These are phyloP conservation scores for Anastatica hierochuntica DNA, from an alignment of 345 rosid species.

Conservation along the genomic window DNA sequence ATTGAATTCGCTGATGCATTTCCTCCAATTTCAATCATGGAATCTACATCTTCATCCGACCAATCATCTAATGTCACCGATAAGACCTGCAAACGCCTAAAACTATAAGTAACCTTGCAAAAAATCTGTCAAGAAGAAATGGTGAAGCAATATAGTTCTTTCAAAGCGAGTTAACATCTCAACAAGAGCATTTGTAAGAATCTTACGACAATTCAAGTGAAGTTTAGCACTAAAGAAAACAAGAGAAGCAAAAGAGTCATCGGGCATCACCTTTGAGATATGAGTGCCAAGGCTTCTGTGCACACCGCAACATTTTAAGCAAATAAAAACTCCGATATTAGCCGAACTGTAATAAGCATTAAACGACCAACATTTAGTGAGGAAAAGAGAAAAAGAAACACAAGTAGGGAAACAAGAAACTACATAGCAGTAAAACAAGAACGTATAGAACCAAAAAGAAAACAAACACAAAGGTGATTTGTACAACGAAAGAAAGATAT, in stretches of 20 bases:
- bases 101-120: conserved; percentile 7
- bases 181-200: not conserved
- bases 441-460: no score
- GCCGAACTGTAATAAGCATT: conserved; percentile 59
- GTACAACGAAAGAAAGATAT: not conserved
- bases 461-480: no score
- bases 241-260: conserved; percentile 24
- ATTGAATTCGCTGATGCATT: conserved; percentile 81
- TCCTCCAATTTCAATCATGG: no score
- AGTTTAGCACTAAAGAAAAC: no score
- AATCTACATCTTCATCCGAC: no score
- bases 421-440: no score
- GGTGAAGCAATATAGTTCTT: not conserved
- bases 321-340: conserved; percentile 92
- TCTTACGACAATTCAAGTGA: no score
- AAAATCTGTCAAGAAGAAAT: not conserved
- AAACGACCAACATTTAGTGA: not conserved
- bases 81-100: conserved; percentile 32
- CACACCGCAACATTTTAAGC: no score
- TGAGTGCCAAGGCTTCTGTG: conserved; percentile 96
- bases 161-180: not conserved
- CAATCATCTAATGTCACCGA: no score
- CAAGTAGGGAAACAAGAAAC: no score
- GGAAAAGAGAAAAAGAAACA: not conserved
- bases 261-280: conserved; percentile 84